Conservation (phyloP, 129 eudicot species). For the Lactuca sativa region DNA sequence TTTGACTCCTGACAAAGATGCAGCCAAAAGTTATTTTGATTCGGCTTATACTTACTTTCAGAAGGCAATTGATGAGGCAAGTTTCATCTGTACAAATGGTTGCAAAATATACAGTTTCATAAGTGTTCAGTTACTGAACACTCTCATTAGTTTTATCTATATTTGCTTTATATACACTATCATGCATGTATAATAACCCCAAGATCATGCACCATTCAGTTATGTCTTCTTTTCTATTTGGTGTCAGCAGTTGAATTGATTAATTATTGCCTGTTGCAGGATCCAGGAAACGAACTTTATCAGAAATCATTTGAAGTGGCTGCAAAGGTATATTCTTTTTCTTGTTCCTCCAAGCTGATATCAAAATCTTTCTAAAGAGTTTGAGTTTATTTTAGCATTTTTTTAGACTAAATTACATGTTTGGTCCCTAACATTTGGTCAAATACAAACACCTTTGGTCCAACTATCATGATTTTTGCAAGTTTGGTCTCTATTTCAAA, state of each 20-base stretch:
- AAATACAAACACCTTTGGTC: too few species aligned
- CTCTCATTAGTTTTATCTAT: neutral
- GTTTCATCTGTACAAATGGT: neutral
- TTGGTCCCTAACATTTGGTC: too few species aligned
- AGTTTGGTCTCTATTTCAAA: too few species aligned
- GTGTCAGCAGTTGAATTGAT: neutral
- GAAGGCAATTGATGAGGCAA: slow-evolving; percentile 66
- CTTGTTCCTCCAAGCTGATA: neutral
- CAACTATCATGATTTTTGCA: neutral
- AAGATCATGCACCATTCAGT: too few species aligned
- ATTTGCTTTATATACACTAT: too few species aligned
- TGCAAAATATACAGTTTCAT: neutral
- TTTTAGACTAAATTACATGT: too few species aligned
- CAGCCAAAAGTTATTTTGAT: slow-evolving; percentile 66
- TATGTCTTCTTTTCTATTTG: too few species aligned
- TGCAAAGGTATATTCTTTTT: slow-evolving; percentile 51
- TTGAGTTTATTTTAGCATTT: too few species aligned
- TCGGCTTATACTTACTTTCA: slow-evolving; percentile 64
- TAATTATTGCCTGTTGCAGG: slow-evolving; percentile 45
- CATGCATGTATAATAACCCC: too few species aligned
- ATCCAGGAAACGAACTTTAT: slow-evolving; percentile 71
- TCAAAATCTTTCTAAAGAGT: neutral
- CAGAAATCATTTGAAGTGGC: slow-evolving; percentile 79
- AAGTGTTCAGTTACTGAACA: too few species aligned
- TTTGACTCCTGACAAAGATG: slow-evolving; percentile 61